Base-by-base conservation (phyloP, 768 basidiomycete genomes). In the Trametes villosa region DNA sequence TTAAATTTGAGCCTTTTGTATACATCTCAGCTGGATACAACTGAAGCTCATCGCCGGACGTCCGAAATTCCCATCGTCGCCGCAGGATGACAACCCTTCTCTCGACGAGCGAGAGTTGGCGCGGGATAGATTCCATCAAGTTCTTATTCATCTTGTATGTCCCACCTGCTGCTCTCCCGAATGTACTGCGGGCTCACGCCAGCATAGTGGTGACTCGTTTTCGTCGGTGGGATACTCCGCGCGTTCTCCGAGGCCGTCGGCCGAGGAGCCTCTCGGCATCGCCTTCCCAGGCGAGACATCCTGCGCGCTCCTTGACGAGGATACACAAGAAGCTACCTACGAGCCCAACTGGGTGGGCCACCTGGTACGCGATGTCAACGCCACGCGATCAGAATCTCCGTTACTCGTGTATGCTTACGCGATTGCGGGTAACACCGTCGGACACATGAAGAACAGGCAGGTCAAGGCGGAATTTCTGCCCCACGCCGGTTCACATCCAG, bases 311-410 rank as follows among this genome's bases (percentile, higher is more conserved):
- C 80, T 87, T 34, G 81, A 85, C 6, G 79, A 83, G 65, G 69
- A 84, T 20, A 71, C 83, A 33, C 77, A 74, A 13, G 46, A 63
- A 29, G 53, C 13, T 77, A 75, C 66, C 29, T 84, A 70, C 67
- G 65, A 73, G 33, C 81, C 85, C 6, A 87, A 87, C 67, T 88
- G 86, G 86, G 82, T 88, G 34, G 83, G 86, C 3, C 79, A 83
- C 67, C 71, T 86, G 22, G 70, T 84, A 59, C 27, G 41, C 67
- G 26, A 38, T 0, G 30, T 54, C 24, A 50, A 60, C 68, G 24
- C 11, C 0, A 8, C 3, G 2, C 45, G 59, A 18, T 8, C 3
- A 15, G 9, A 6, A 1, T n/a, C 36, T 18, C 75, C 79, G 0
- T 55, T 86, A 30, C 73, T 87, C 1, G 83, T 84, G 4, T 82